Base-by-base conservation (phyloP, 2,329 filamentous ascomycete species). In the Aspergillus chevalieri region DNA sequence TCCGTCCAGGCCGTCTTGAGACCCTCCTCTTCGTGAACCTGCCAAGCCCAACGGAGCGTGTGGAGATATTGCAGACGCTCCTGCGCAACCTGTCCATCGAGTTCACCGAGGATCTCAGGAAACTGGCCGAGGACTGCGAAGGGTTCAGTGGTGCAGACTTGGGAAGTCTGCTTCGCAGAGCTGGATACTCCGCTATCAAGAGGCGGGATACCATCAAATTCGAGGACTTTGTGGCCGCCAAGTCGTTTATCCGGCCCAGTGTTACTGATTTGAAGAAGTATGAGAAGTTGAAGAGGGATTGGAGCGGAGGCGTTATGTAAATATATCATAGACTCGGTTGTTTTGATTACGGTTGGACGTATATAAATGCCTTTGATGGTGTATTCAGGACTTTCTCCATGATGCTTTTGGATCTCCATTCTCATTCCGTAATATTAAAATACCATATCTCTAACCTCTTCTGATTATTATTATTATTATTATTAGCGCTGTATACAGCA, bases 21-120 rank as follows among this genome's bases (percentile, higher is more conserved):
- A 92, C 86, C 0, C 81, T 86, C n/a, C 78, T 97, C 22, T 96
- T 92, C 59, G 86, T 98, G 36, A 91, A 93, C 61, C 74, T 97
- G 0, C 93, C 93, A 0, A 85, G 83, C 22, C 76, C 85, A 0
- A 78, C 84, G 6, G 90, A 95, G 65, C 80, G 93, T 12, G 87
- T 87, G 0, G 89, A 94, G 49, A 98, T 98, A 53, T 75, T 98
- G 19, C 78, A 78, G 48, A 89, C 91, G 2, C 64, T 86, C 50
- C 63, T 73, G 26, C 74, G 75, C 48, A 77, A 75, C 17, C 74
- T 78, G 28, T 72, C 68, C 2, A 69, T 82, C 7, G 73, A 79
- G 4, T 78, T 78, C 47, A 66, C 74, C 9, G 74, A 79, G 0
- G 71, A 75, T 1, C 70, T 93, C 1, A 81, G 81, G 3, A 69